Evolutionary conservation across 768 basidiomycete genomes (phyloP).

Genomic region (Xerocomellus chrysenteron): DNA sequence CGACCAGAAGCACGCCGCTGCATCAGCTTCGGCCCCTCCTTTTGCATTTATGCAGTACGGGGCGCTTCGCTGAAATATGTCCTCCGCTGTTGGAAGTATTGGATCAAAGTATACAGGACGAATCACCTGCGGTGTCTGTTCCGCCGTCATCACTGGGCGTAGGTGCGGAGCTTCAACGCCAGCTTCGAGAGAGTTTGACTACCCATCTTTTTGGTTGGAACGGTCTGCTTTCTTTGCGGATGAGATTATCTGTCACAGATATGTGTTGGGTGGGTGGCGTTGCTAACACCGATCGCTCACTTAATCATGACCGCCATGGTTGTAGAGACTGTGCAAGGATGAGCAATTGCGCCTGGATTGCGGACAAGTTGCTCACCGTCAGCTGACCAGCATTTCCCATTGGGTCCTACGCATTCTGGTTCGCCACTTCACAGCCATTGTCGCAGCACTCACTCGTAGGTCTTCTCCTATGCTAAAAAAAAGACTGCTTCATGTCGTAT

Average conservation of each 20-base stretch:
- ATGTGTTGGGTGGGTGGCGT: conserved; percentile 41
- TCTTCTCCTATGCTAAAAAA: conserved; percentile 12
- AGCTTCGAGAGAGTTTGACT: conserved; percentile 51
- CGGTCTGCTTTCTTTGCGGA: conserved; percentile 48
- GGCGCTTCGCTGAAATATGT: conserved; percentile 38
- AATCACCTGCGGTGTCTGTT: conserved; percentile 37
- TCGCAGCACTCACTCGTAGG: conserved; percentile 46
- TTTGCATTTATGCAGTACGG: conserved; percentile 37
- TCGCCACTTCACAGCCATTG: conserved; percentile 52
- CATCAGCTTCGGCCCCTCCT: conserved; percentile 32
- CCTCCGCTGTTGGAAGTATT: conserved; percentile 48
- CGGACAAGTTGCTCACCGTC: conserved; percentile 49
- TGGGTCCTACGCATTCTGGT: conserved; percentile 54
- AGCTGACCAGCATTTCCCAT: conserved; percentile 53
- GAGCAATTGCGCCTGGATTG: conserved; percentile 43
- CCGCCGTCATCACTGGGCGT: conserved; percentile 28
- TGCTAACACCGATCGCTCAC: conserved; percentile 11
- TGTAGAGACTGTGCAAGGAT: conserved; percentile 50
- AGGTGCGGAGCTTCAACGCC: conserved; percentile 38
- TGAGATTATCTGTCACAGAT: conserved; percentile 50
- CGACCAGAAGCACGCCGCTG: conserved; percentile 25
- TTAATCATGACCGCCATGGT: conserved; percentile 27
- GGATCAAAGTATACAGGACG: conserved; percentile 26
- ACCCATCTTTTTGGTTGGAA: conserved; percentile 66
- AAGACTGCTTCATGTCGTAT: conserved; percentile 11